phyloP scores from a whole-genome alignment of 352 stramenopile genomes.

The Halophytophthora batemanensis region DNA sequence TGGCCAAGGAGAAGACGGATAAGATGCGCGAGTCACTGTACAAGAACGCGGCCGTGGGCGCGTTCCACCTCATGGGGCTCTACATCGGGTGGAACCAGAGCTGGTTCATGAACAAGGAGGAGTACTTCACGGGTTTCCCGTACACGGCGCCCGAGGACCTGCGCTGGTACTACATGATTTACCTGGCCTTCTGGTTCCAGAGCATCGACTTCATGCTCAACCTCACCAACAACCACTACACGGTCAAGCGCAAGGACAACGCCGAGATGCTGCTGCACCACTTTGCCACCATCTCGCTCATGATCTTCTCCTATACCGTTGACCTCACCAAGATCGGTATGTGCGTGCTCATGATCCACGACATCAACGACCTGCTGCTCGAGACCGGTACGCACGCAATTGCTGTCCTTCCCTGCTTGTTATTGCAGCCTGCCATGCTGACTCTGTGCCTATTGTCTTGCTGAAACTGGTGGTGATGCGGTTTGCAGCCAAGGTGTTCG shows the following conservation, averaged over 20 bases:
- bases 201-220: conserved; percentile 85
- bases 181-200: conserved; percentile 80
- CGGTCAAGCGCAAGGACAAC: conserved; percentile 82
- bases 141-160: conserved; percentile 39
- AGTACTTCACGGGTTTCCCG: conserved; percentile 65
- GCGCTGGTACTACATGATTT: conserved; percentile 87
- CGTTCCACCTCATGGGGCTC: conserved; percentile 55
- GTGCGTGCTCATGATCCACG: conserved; percentile 83
- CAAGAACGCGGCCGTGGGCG: conserved; percentile 73
- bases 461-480: conserved; percentile 1
- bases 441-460: conserved; percentile 1
- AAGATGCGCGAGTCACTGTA: conserved; percentile 84
- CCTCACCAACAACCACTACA: conserved; percentile 78
- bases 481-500: conserved; percentile 66
- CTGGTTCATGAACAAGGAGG: conserved; percentile 74
- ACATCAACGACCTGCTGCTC: conserved; percentile 76
- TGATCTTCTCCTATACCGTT: conserved; percentile 73
- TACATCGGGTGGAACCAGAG: conserved; percentile 60
- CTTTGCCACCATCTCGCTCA: conserved; percentile 72
- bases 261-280: conserved; percentile 80
- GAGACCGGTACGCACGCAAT: conserved; percentile 20
- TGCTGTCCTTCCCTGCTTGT: no score
- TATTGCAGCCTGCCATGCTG: no score
- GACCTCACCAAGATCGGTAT: conserved; percentile 69
- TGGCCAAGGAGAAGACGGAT: conserved; percentile 62